phyloP scores from a whole-genome alignment of 768 basidiomycete genomes.

The Amanita rubescens region DNA sequence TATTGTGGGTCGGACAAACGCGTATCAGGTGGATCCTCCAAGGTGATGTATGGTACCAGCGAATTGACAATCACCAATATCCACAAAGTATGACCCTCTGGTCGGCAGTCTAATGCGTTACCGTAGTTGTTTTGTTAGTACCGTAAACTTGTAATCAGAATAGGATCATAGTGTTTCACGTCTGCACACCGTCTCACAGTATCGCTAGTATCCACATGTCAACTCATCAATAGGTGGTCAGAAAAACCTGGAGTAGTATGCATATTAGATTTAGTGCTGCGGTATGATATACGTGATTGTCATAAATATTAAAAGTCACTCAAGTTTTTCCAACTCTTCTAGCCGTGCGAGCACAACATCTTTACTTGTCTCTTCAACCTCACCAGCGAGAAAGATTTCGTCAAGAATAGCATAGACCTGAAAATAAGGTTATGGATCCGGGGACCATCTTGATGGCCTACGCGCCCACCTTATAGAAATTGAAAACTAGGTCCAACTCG shows the following conservation, averaged over 20 bases:
- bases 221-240: too few species aligned
- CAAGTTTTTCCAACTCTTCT: slow-evolving; percentile 90
- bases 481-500: slow-evolving; percentile 96
- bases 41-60: slow-evolving; percentile 2
- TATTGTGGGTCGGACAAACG: slow-evolving; percentile 23
- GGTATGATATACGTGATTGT: background rate
- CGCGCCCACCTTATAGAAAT: slow-evolving; percentile 83
- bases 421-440: background rate
- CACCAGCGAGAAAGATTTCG: slow-evolving; percentile 96
- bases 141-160: background rate
- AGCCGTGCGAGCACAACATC: slow-evolving; percentile 88
- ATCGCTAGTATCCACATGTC: too few species aligned
- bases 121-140: background rate
- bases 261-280: background rate
- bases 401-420: slow-evolving; percentile 98
- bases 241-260: too few species aligned
- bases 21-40: slow-evolving; percentile 19
- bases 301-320: slow-evolving; percentile 31
- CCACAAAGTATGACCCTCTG: background rate
- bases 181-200: too few species aligned
- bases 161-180: background rate
- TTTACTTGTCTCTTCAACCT: slow-evolving; percentile 97
- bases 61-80: slow-evolving; percentile 5
- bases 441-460: background rate
- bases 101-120: background rate